A percentile compares a stretch with the other conserved stretches of the same genome.
These are phyloP conservation scores for Candida quercuum DNA, from an alignment of 805 yeast genomes.

Conservation along the genomic window DNA sequence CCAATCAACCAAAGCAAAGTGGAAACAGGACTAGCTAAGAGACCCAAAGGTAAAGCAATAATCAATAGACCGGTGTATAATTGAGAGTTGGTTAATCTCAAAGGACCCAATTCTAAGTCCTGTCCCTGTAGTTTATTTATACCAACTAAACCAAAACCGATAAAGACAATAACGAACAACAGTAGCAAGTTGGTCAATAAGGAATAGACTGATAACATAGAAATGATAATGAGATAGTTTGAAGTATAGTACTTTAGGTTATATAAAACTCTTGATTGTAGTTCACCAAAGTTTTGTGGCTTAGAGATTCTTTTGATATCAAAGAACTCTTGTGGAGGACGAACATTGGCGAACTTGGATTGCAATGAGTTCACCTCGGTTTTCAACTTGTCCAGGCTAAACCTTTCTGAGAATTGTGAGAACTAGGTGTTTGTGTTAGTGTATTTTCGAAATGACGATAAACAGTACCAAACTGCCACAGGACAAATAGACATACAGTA, in stretches of 20 bases:
- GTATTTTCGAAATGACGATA: background rate
- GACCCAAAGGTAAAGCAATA: conserved; percentile 73
- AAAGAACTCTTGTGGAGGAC: conserved; percentile 91
- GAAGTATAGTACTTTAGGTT: conserved; percentile 84
- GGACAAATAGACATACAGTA: conserved; percentile 29
- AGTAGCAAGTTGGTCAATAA: conserved; percentile 80
- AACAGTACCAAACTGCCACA: too few relatives aligned
- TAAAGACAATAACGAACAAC: conserved; percentile 74
- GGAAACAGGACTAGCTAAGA: conserved; percentile 84
- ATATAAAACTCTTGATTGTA: conserved; percentile 83
- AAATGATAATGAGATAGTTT: conserved; percentile 74
- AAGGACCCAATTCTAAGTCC: conserved; percentile 68
- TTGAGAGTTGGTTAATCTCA: conserved; percentile 68
- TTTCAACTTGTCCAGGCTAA: conserved; percentile 44
- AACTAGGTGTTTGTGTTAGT: conserved; percentile 24
- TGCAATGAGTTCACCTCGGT: conserved; percentile 52
- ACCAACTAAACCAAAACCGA: conserved; percentile 69
- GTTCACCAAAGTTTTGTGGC: conserved; percentile 84
- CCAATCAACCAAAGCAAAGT: conserved; percentile 91
- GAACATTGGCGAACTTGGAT: conserved; percentile 60
- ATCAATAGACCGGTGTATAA: conserved; percentile 78
- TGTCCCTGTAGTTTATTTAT: conserved; percentile 77
- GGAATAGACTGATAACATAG: conserved; percentile 74
- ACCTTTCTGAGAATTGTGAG: conserved; percentile 38
- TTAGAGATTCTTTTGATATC: conserved; percentile 85